A percentile compares a stretch with the other conserved stretches of the same genome.
These are phyloP conservation scores for Globisporangium canariense DNA, from an alignment of 352 stramenopile genomes.

Conservation along the genomic window DNA sequence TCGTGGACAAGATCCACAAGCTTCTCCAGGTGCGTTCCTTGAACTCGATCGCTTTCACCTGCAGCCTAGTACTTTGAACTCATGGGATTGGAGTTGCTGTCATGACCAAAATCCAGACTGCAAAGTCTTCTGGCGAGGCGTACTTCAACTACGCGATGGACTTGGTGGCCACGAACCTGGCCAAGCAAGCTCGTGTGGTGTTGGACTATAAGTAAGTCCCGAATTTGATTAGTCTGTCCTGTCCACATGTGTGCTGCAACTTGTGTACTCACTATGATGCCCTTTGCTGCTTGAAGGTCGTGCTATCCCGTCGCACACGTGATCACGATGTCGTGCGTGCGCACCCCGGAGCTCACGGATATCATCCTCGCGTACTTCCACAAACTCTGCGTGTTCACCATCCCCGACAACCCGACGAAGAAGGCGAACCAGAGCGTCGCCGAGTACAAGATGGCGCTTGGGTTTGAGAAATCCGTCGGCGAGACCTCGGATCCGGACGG, in stretches of 20 bases:
- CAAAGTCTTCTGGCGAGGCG: slow-evolving; percentile 43
- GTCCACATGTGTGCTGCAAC: neutral
- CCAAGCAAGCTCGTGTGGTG: slow-evolving; percentile 60
- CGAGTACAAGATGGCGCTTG: slow-evolving; percentile 65
- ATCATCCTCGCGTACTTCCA: slow-evolving; percentile 72
- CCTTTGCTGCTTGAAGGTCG: slow-evolving; percentile 26
- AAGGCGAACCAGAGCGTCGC: slow-evolving; percentile 42
- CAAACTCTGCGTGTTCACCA: slow-evolving; percentile 72
- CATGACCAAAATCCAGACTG: slow-evolving; percentile 28
- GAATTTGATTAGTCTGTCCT: neutral
- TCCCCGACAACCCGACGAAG: slow-evolving; percentile 58
- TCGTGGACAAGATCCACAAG: slow-evolving; percentile 67
- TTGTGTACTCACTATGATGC: slow-evolving; percentile 1
- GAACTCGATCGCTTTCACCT: neutral
- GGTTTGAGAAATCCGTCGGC: slow-evolving; percentile 62
- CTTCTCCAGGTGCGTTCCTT: slow-evolving; percentile 43
- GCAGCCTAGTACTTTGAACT: neutral
- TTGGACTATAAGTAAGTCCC: slow-evolving; percentile 71
- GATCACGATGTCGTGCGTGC: slow-evolving; percentile 74
- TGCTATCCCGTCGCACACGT: slow-evolving; percentile 74
- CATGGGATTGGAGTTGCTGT: neutral
- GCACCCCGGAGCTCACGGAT: slow-evolving; percentile 66
- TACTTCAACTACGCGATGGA: slow-evolving; percentile 75
- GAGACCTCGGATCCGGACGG: slow-evolving; percentile 53
- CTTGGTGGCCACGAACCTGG: slow-evolving; percentile 64